A percentile compares a stretch with the other conserved stretches of the same genome.
These are phyloP conservation scores for Emericellopsis cladophorae DNA, from an alignment of 2,329 filamentous ascomycete genomes.

Conservation along the genomic window DNA sequence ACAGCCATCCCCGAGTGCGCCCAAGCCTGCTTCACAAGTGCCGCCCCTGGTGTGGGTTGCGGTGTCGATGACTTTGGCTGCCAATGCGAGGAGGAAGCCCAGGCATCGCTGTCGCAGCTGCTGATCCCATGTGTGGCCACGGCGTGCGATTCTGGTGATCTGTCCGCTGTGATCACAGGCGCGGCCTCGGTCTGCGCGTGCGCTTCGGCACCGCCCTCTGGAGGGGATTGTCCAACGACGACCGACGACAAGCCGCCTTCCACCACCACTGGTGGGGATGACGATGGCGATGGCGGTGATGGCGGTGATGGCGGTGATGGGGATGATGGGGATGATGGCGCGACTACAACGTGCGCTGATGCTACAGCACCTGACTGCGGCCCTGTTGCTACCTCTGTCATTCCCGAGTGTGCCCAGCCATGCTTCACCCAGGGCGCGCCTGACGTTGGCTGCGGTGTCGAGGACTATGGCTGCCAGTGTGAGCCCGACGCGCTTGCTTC, in stretches of 20 bases:
- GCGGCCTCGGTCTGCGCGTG: conserved; percentile 5
- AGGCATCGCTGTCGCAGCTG: conserved; percentile 8
- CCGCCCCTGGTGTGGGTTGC: conserved; percentile 7
- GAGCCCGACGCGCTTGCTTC: conserved; percentile 6
- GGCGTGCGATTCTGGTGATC: conserved; percentile 6
- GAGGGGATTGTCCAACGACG: conserved; percentile 2
- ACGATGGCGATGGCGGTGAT: not conserved
- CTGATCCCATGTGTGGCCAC: conserved; percentile 11
- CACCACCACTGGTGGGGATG: not conserved
- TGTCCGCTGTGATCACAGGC: conserved; percentile 10
- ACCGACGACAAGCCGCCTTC: not conserved
- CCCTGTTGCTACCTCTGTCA: conserved; percentile 7
- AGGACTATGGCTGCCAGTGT: conserved; percentile 12
- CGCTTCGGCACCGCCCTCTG: conserved; percentile 2
- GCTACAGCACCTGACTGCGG: conserved; percentile 5
- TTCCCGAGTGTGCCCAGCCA: conserved; percentile 8
- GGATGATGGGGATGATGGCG: not conserved
- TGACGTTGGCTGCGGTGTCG: conserved; percentile 8
- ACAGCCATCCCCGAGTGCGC: conserved; percentile 10
- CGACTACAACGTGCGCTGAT: not conserved
- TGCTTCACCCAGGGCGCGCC: conserved; percentile 10
- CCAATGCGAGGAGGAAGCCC: conserved; percentile 4
- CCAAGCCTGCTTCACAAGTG: conserved; percentile 9
- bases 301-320: not conserved
- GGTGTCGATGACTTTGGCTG: not conserved